A percentile compares a stretch with the other conserved stretches of the same genome.
phyloP scores from a whole-genome alignment of 768 basidiomycete species.

The Pleurotus citrinopileatus region DNA sequence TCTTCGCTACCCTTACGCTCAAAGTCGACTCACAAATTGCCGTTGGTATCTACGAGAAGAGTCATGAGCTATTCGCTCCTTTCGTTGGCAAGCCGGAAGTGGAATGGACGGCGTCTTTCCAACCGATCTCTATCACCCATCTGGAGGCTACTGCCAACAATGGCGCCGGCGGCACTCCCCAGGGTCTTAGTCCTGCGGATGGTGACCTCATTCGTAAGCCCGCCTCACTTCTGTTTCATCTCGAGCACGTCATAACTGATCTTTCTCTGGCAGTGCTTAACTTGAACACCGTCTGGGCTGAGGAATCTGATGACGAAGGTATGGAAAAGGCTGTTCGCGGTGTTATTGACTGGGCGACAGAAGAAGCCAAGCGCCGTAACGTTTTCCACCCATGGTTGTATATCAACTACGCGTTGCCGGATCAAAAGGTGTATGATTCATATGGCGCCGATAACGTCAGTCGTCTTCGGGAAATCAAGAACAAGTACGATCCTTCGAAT shows the following conservation, averaged over 20 bases:
- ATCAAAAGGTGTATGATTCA: conserved; percentile 6
- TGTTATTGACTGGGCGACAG: conserved; percentile 6
- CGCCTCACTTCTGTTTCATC: not conserved
- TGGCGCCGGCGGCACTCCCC: conserved; percentile 9
- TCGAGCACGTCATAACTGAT: not conserved
- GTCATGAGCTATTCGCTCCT: conserved; percentile 1
- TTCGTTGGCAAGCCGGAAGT: conserved; percentile 3
- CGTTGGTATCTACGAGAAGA: conserved; percentile 5
- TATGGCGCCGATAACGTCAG: conserved; percentile 1
- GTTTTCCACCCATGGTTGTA: conserved; percentile 9
- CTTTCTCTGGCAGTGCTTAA: not conserved
- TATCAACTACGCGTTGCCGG: conserved; percentile 11
- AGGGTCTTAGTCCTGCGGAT: conserved; percentile 6
- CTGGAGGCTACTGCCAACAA: not conserved
- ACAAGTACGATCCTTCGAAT: not conserved
- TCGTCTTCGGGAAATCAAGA: not conserved
- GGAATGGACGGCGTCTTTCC: conserved; percentile 7
- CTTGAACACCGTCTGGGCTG: conserved; percentile 11
- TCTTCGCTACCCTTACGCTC: conserved; percentile 9
- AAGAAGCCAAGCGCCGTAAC: conserved; percentile 7
- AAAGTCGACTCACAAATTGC: conserved; percentile 7
- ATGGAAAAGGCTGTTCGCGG: conserved; percentile 2
- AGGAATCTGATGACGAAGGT: conserved; percentile 9
- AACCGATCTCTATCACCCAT: conserved; percentile 4
- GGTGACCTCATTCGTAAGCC: conserved; percentile 13